Evolutionary conservation across 2,329 filamentous ascomycete genomes (phyloP), one percentile per base, ranked within the genome.

Genomic region (Phyllosticta ampelicida): DNA sequence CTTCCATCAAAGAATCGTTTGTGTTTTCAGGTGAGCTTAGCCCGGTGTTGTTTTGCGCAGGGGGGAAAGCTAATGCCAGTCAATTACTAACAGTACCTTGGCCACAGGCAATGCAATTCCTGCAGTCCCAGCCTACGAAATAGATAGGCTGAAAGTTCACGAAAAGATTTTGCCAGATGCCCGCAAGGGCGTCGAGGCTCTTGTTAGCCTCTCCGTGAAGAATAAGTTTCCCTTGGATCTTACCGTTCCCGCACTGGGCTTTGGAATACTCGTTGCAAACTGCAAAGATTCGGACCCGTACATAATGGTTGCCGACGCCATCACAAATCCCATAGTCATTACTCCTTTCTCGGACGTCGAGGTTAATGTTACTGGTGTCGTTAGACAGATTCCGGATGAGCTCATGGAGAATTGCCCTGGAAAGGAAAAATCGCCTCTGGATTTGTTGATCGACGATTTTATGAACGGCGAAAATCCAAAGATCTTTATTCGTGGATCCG

Each of bases 241-340:
- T 56, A 80, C 83, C 20, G 77, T 96, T 19, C 94, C 94, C 11
- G 78, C 86, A 44, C 83, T 97, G 59, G 85, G 83, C 0, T 96
- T 97, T 67, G 85, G 91, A 62, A 83, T 97, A 28, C 77, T 96
- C 52, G 85, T 97, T 5, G 86, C 89, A 50, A 90, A 90, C 61
- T 99, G 94, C 72, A 78, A 81, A 23, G 77, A 81, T 3, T 76
- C 82, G 20, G 85, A 94, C 58, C 81, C 86, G 3, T 84, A 85
- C 62, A 94, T 99, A 65, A 78, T 84, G 62, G 80, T 97, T 58
- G 91, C 89, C 2, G 83, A 87, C 65, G 90, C 89, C 8, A 78
- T 78, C 18, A 95, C 89, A 0, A 78, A 80, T 18, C 73, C 78
- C 48, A 75, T 96, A 30, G 73, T 83, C 36, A 79, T 97, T 11